Conservation (phyloP, 139 green algal species). For the Haematococcus lacustris region DNA sequence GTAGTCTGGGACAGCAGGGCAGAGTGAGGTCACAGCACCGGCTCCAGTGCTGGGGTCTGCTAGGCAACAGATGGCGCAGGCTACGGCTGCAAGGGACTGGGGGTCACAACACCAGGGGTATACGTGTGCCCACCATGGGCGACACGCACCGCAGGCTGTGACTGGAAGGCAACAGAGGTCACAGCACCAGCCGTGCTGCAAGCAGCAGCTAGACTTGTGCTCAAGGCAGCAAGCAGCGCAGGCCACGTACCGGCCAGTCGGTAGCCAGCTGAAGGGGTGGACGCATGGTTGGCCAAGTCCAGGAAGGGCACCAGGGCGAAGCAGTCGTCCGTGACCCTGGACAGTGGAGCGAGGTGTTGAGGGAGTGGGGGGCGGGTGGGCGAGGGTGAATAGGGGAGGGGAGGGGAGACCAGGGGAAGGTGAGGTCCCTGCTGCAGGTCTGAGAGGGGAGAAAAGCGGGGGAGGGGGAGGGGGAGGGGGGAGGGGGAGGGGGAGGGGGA, state of each 20-base stretch:
- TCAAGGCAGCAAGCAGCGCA: not conserved
- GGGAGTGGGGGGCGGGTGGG: not conserved
- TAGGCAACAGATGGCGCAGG: no score
- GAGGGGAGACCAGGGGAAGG: not conserved
- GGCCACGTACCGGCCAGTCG: conserved; percentile 3
- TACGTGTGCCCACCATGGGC: not conserved
- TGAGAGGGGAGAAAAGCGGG: not conserved
- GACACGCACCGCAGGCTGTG: not conserved
- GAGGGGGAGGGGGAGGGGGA: no score
- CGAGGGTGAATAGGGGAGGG: not conserved
- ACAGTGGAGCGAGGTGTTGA: no score
- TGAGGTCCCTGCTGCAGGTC: not conserved
- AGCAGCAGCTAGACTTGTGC: not conserved
- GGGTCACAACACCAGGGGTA: no score
- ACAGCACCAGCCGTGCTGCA: not conserved
- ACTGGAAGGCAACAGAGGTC: not conserved
- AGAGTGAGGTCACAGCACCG: not conserved
- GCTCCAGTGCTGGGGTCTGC: not conserved
- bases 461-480: no score
- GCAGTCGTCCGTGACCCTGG: conserved; percentile 15
- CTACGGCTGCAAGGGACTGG: no score
- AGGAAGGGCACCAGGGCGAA: conserved; percentile 57
- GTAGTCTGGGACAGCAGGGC: not conserved
- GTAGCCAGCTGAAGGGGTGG: conserved; percentile 42
- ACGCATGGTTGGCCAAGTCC: conserved; percentile 53